Percentiles rank a stretch among this genome's conserved stretches.
These are phyloP conservation scores for Solanum bukasovii DNA, from an alignment of 257 asterid genomes.

Conservation along the genomic window DNA sequence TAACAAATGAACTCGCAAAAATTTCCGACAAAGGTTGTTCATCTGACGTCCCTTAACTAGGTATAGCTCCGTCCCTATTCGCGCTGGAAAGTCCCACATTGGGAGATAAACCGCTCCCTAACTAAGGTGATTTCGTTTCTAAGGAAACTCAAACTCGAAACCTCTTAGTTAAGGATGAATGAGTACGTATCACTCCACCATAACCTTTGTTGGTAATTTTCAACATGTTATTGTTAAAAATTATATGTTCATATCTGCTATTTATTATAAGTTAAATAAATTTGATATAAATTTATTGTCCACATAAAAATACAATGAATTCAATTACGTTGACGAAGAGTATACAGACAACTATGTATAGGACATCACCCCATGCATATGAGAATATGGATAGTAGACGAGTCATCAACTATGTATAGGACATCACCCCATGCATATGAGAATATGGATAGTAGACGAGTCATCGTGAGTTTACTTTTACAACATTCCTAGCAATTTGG, in stretches of 20 bases:
- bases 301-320: not conserved
- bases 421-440: not conserved
- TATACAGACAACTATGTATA: not conserved
- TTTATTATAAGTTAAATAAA: not conserved
- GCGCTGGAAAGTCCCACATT: too few relatives aligned
- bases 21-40: too few relatives aligned
- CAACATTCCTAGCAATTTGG: not conserved
- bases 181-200: too few relatives aligned
- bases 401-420: not conserved
- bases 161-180: too few relatives aligned
- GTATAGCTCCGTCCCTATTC: too few relatives aligned
- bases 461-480: not conserved
- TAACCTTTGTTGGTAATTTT: too few relatives aligned
- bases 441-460: not conserved
- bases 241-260: not conserved
- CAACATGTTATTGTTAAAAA: not conserved
- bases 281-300: not conserved
- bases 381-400: not conserved
- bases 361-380: not conserved
- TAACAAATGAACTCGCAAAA: too few relatives aligned
- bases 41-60: too few relatives aligned
- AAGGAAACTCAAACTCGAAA: too few relatives aligned
- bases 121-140: too few relatives aligned
- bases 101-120: too few relatives aligned
- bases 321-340: not conserved